phyloP scores from a whole-genome alignment of 2,329 filamentous ascomycete species.

The Nothopassalora personata region DNA sequence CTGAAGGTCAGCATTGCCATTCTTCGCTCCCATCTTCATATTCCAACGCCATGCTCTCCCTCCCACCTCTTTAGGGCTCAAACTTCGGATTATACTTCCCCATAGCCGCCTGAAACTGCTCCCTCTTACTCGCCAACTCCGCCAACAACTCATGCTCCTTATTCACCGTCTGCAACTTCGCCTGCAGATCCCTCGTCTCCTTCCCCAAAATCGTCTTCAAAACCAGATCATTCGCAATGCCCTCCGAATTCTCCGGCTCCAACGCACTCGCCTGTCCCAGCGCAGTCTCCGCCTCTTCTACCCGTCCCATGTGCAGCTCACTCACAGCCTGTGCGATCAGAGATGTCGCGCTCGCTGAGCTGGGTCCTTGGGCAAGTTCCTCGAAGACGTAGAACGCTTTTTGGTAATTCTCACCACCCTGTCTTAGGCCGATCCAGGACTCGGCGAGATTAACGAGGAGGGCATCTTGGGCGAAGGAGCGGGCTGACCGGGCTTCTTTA shows the following conservation, averaged over 20 bases:
- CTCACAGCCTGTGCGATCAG: constrained; percentile 85
- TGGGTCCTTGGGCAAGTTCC: constrained; percentile 82
- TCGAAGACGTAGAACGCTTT: constrained; percentile 97
- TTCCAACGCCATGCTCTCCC: neutral
- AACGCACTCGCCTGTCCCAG: constrained; percentile 73
- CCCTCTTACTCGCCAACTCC: constrained; percentile 79
- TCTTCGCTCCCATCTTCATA: neutral
- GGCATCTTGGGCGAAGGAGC: constrained; percentile 92
- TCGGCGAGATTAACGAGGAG: constrained; percentile 90
- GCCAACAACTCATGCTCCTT: constrained; percentile 64
- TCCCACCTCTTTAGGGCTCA: constrained; percentile 42
- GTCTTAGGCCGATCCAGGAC: constrained; percentile 83
- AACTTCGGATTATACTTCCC: constrained; percentile 84
- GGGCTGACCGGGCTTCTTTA: constrained; percentile 80
- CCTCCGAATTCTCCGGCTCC: constrained; percentile 64
- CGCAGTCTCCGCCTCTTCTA: constrained; percentile 83
- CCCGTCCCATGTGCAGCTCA: constrained; percentile 81
- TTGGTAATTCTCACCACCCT: constrained; percentile 95
- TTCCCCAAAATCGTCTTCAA: constrained; percentile 72
- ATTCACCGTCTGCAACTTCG: constrained; percentile 51
- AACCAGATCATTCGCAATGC: constrained; percentile 78
- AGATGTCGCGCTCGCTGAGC: constrained; percentile 68
- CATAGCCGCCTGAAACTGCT: constrained; percentile 79
- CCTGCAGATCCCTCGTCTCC: constrained; percentile 55
- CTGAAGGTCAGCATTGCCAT: neutral